phyloP scores from a whole-genome alignment of 2,329 filamentous ascomycete species.

The Aspergillus uvarum region DNA sequence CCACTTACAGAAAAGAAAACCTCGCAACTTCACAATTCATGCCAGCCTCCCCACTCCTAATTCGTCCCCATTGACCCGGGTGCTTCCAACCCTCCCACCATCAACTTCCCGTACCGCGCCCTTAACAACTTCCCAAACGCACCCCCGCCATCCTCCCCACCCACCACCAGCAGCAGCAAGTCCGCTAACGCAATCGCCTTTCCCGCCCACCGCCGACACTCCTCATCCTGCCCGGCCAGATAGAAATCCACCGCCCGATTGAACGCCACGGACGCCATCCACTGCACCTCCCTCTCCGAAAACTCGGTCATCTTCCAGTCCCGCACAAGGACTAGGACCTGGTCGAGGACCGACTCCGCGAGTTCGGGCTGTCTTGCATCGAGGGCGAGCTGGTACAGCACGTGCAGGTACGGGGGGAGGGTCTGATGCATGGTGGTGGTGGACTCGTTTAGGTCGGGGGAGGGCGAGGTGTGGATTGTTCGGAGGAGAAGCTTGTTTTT shows the following conservation, averaged over 20 bases:
- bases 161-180: slow-evolving; percentile 14
- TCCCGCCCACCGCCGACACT: slow-evolving; percentile 37
- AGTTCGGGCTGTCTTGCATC: slow-evolving; percentile 32
- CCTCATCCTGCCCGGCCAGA: slow-evolving; percentile 28
- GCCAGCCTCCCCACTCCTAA: too few relatives aligned
- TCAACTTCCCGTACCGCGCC: slow-evolving; percentile 29
- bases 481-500: slow-evolving; percentile 66
- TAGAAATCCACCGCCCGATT: slow-evolving; percentile 59
- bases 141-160: slow-evolving; percentile 25
- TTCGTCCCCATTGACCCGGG: too few relatives aligned
- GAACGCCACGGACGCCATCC: slow-evolving; percentile 56
- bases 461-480: slow-evolving; percentile 58
- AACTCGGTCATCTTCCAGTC: slow-evolving; percentile 32
- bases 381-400: slow-evolving; percentile 67
- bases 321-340: slow-evolving; percentile 28
- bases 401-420: slow-evolving; percentile 75
- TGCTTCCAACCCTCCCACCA: slow-evolving; percentile 15
- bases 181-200: slow-evolving; percentile 38
- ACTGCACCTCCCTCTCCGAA: slow-evolving; percentile 56
- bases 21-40: too few relatives aligned
- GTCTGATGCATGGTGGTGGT: slow-evolving; percentile 42
- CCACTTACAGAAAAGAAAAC: too few relatives aligned
- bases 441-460: slow-evolving; percentile 40
- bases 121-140: slow-evolving; percentile 27
- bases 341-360: slow-evolving; percentile 38